Base-by-base conservation (phyloP, 345 rosid species). In the Garcia nutans region DNA sequence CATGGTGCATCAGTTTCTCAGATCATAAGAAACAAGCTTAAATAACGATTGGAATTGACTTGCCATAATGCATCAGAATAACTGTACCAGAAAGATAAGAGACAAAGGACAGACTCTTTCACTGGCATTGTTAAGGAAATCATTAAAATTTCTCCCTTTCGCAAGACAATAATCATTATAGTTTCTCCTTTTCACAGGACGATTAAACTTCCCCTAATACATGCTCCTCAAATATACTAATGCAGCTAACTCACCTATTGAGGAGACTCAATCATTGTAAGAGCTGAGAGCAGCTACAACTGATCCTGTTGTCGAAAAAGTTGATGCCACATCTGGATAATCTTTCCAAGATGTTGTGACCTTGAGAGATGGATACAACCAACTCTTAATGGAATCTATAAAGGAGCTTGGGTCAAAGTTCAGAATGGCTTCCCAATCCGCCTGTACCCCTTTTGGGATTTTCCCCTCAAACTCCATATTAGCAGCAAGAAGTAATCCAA, bases 371-470 rank as follows among this genome's bases (percentile, higher is more conserved):
- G 96, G 91, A 82, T 88, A 89, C 72, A 96, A 62, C 99, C 99
- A 96, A 68, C 86, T 85, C 85, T 86, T 91, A 49, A 89, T 83
- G 10, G 93, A 87, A 82, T 78, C 89, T 28, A 83, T 78, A 66
- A 91, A 96, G 44, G 84, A 75, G 71, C 83, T 78, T 6, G 97
- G 89, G 65, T 93, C 90, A 26, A 76, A 81, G 71, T 84, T 91
- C 72, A 96, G 90, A 75, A 96, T 93, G 78, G 97, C 99, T 69
- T 90, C 99, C 99, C 99, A 93, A 80, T 96, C 98, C 42, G 93
- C 87, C 76, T 96, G 99, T 74, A 88, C 72, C 50, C 88, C 94
- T 79, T 87, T 80, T 0, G 96, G 98, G 42, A 93, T 93, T 78
- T 76, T 71, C 76, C 86, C 96, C 8, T 86, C 76, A 75, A 91